Percentiles rank a stretch among this genome's conserved stretches.
These are phyloP conservation scores for Quercus phellos DNA, from an alignment of 331 rosid genomes.

Conservation along the genomic window DNA sequence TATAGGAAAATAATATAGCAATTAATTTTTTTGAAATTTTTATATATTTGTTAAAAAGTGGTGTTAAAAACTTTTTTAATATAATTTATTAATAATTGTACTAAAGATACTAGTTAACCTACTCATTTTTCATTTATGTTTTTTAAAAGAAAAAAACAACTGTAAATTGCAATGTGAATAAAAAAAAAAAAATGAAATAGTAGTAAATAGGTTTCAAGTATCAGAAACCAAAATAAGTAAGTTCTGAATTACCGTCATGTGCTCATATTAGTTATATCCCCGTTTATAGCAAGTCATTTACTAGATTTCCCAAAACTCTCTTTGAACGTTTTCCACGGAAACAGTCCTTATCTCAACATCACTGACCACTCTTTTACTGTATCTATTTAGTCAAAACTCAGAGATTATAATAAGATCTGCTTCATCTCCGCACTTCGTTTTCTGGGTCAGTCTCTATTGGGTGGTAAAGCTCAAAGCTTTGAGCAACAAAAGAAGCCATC, in stretches of 20 bases:
- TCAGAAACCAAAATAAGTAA: not conserved
- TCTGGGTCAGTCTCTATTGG: not conserved
- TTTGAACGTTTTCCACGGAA: not conserved
- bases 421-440: not conserved
- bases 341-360: not conserved
- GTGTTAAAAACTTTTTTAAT: accelerated
- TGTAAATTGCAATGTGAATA: no score
- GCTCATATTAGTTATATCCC: not conserved
- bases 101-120: accelerated
- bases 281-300: slow-evolving; percentile 16
- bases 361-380: not conserved
- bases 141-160: no score
- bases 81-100: accelerated
- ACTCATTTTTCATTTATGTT: no score
- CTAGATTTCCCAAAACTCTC: not conserved
- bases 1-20: accelerated
- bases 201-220: no score
- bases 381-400: not conserved
- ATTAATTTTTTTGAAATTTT: no score
- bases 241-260: not conserved
- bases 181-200: no score
- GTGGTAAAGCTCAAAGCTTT: not conserved
- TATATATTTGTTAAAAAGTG: accelerated
- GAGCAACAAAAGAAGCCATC: not conserved
- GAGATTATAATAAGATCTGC: not conserved